Evolutionary conservation across 176 grass and related monocot species (phyloP).

Genomic region (Pontederia paniculata): DNA sequence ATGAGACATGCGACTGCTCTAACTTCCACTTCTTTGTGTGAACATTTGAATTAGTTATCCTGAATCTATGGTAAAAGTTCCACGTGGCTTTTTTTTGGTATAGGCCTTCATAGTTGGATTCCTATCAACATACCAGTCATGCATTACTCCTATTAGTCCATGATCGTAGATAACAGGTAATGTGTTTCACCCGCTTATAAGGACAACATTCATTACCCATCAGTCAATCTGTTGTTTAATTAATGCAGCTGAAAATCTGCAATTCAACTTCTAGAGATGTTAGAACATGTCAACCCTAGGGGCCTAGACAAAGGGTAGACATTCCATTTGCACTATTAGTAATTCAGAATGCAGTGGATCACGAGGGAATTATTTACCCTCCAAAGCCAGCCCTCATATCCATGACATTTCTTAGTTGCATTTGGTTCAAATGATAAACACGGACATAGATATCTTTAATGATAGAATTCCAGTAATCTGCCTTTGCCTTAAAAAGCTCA

Average conservation of each 20-base stretch:
- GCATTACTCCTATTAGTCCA: conserved; percentile 79
- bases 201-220: conserved; percentile 98
- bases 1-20: too few species aligned
- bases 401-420: conserved; percentile 76
- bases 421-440: conserved; percentile 67
- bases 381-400: conserved; percentile 97
- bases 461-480: conserved; percentile 70
- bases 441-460: conserved; percentile 44
- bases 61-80: too few species aligned
- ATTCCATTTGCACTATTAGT: background rate
- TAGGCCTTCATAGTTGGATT: too few species aligned
- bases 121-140: conserved; percentile 99
- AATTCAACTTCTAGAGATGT: conserved; percentile 9
- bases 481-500: conserved; percentile 87
- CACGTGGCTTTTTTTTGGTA: too few species aligned
- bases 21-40: too few species aligned
- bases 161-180: conserved; percentile 86
- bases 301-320: background rate
- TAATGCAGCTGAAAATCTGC: conserved; percentile 71
- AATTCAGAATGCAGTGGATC: conserved; percentile 7
- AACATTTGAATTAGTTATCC: too few species aligned
- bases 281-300: background rate
- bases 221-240: conserved; percentile 58
- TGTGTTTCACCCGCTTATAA: conserved; percentile 60
- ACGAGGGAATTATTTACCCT: conserved; percentile 37